Conservation (phyloP, 495 filamentous ascomycete genomes). For the Aspergillus hancockii region DNA sequence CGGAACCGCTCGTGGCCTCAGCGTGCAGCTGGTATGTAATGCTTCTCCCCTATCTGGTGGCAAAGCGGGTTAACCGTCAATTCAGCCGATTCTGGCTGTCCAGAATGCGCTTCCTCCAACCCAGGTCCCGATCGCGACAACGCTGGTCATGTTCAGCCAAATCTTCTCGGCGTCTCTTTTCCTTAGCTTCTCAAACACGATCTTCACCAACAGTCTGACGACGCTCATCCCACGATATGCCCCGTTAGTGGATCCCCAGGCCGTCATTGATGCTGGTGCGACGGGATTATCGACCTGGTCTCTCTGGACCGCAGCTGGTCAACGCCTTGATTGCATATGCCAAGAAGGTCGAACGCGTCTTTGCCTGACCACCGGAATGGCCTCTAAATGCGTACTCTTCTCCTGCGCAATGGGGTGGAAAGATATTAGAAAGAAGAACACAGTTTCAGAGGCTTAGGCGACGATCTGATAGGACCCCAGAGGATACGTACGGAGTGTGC, state of each 20-base stretch:
- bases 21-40: constrained; percentile 54
- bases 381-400: neutral
- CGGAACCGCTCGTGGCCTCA: constrained; percentile 67
- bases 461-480: no score
- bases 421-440: constrained; percentile 13
- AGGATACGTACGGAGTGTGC: no score
- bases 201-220: constrained; percentile 71
- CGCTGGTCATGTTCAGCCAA: constrained; percentile 66
- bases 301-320: constrained; percentile 47
- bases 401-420: constrained; percentile 13
- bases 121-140: constrained; percentile 67
- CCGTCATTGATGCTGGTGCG: constrained; percentile 63
- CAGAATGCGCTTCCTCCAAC: constrained; percentile 64
- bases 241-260: constrained; percentile 50
- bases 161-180: constrained; percentile 73
- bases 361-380: constrained; percentile 12
- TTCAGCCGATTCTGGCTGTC: constrained; percentile 58
- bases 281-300: constrained; percentile 57
- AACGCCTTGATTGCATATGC: constrained; percentile 74
- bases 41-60: neutral
- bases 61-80: neutral
- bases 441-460: neutral
- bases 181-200: constrained; percentile 69
- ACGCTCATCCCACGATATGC: constrained; percentile 51
- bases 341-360: constrained; percentile 65